Evolutionary conservation across 192 early-diverging fungal species (phyloP), one percentile per base, ranked within the genome.

Genomic region (Globomyces pollinis-pini): DNA sequence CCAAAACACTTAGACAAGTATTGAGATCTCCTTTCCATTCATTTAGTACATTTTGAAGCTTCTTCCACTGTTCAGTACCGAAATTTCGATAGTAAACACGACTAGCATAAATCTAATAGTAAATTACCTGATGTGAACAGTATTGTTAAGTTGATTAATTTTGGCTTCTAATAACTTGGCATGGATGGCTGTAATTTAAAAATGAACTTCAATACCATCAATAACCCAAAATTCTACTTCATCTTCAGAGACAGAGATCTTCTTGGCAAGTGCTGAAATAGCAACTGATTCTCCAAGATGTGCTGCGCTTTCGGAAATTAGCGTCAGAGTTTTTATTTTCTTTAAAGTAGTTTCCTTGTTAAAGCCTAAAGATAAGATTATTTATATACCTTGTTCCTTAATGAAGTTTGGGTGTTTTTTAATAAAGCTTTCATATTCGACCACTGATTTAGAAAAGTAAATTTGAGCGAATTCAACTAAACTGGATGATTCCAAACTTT

Each of bases 221-320:
- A 98, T 95, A 18, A 92, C 83, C 91, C 92, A 98, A 76, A 92
- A 68, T 77, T 98, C 94, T 9, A 98, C 91, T 28, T 94, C 89
- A 15, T 74, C 78, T 51, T 81, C 82, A 12, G 76, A 68, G 49
- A 98, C 81, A 47, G 81, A 81, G 29, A 98, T 75, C 2, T 83
- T 85, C 47, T 75, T 68, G 36, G 88, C 80, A 45, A 98, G 84
- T n/a, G 75, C 67, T 45, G 62, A 53, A 67, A 93, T 94, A 34
- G 83, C 69, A 63, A 98, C 72, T 45, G 80, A 79, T 45, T 83
- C 66, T 26, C 74, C 70, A 35, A 92, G 70, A 51, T 85, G 76
- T 34, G 76, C 75, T 5, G 87, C 86, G 9, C 86, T 89, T 23
- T 93, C 66, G 18, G 82, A 80, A 1, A 89, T 87, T 43, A 98